Base-by-base conservation (phyloP, 2,329 filamentous ascomycete species). In the Elsinoe australis region DNA sequence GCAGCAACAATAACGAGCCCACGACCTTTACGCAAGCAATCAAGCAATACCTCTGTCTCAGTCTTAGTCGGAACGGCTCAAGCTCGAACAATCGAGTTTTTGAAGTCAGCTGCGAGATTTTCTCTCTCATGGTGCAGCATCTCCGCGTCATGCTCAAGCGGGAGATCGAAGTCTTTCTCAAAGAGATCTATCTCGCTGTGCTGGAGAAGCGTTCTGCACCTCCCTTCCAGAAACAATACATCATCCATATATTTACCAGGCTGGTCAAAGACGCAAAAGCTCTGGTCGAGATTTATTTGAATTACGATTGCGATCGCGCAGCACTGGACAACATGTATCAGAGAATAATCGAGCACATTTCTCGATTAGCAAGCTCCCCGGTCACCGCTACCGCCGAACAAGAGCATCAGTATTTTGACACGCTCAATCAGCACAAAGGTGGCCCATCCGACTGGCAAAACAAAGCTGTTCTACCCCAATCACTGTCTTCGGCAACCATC, bases 291-390 rank as follows among this genome's bases (percentile, higher is more conserved):
- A 83, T 89, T 10, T 98, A 98, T 65, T 77, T 98, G 53, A 98
- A 98, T 66, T 98, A 98, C 61, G 92, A 98, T 64, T 98, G 92
- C 67, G 94, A 96, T 60, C 78, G 90, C 52, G 88, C 87, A 32
- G 80, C 81, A 7, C 79, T 96, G 51, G 90, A 96, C 67, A 98
- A 98, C 65, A 92, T 96, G 66, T 98, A 94, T 64, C 92, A 98
- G 66, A 73, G 78, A 56, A 82, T 96, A 47, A 89, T 98, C 42
- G 94, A 98, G 64, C 88, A 96, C 65, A 71, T 98, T 14, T 92
- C 90, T 24, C 84, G 83, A 57, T 85, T 95, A 57, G 86, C 88
- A 1, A 92, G 85, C 47, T 76, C 82, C 7, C 82, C 89, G 1
- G 82, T 95, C 3, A 65, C 80, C 7, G 79, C 95, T 31, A 87